These are phyloP conservation scores for Colletotrichum neosansevieriae DNA, from an alignment of 2,329 filamentous ascomycete species.

Conservation along the genomic window DNA sequence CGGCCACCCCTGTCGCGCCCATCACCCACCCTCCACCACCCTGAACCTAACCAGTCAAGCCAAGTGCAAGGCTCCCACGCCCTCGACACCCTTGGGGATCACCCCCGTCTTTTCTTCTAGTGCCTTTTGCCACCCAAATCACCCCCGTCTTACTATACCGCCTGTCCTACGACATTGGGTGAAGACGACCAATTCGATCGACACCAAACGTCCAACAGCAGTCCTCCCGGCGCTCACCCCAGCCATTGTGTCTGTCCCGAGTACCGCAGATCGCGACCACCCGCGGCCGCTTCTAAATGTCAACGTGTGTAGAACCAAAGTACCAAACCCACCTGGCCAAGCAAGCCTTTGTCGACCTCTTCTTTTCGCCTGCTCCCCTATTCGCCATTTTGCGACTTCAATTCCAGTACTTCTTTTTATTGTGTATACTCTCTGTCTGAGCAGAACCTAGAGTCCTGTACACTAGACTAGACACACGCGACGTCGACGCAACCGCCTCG, in stretches of 20 bases:
- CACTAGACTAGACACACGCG: conserved; percentile 13
- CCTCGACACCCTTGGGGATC: conserved; percentile 22
- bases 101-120: conserved; percentile 20
- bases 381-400: conserved; percentile 5
- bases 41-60: conserved; percentile 4
- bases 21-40: conserved; percentile 22
- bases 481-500: conserved; percentile 33
- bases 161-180: conserved; percentile 19
- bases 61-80: conserved; percentile 19
- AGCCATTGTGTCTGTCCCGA: conserved; percentile 4
- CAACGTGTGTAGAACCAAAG: too few relatives aligned
- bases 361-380: conserved; percentile 1
- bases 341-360: conserved; percentile 25
- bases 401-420: not conserved
- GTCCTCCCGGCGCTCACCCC: conserved; percentile 4
- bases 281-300: conserved; percentile 23
- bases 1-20: conserved; percentile 21
- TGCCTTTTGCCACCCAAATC: too few relatives aligned
- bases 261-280: conserved; percentile 36
- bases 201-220: conserved; percentile 5
- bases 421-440: not conserved
- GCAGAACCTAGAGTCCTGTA: not conserved
- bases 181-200: not conserved
- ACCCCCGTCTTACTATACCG: conserved; percentile 24
- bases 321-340: conserved; percentile 34